phyloP scores from a whole-genome alignment of 1,284 basidiomycete genomes.

The Cryptococcus hybrid region DNA sequence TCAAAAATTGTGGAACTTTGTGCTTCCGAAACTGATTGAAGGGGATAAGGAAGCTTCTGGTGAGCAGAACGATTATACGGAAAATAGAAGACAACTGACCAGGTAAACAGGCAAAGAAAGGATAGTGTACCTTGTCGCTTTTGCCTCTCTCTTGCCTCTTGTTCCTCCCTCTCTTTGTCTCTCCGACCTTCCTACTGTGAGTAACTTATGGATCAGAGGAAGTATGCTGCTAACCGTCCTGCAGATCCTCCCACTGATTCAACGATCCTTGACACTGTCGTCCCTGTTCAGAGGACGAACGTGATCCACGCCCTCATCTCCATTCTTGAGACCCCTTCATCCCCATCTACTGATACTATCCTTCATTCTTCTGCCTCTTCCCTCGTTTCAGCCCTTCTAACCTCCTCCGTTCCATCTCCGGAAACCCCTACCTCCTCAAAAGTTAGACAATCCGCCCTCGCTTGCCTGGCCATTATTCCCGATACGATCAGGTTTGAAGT shows the following conservation, averaged over 20 bases:
- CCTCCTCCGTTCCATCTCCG: conserved; percentile 51
- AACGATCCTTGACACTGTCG: conserved; percentile 76
- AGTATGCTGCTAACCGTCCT: conserved; percentile 1
- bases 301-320: conserved; percentile 77
- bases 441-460: conserved; percentile 72
- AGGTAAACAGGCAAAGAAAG: conserved; percentile 51
- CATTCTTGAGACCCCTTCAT: conserved; percentile 58
- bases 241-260: conserved; percentile 81
- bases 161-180: conserved; percentile 73
- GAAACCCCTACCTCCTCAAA: conserved; percentile 40
- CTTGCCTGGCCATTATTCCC: conserved; percentile 70
- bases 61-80: conserved; percentile 4
- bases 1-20: conserved; percentile 74
- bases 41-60: conserved; percentile 53
- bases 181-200: conserved; percentile 64
- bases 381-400: conserved; percentile 69
- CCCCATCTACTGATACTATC: not conserved
- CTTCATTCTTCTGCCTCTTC: not conserved
- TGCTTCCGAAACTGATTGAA: conserved; percentile 71
- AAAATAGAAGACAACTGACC: conserved; percentile 33
- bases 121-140: conserved; percentile 75
- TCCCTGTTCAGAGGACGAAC: conserved; percentile 70
- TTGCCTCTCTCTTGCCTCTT: conserved; percentile 76
- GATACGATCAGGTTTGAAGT: conserved; percentile 71
- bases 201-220: conserved; percentile 26